Percentiles rank a stretch among this genome's conserved stretches.
These are phyloP conservation scores for Tremella fuciformis DNA, from an alignment of 768 basidiomycete species.

Conservation along the genomic window DNA sequence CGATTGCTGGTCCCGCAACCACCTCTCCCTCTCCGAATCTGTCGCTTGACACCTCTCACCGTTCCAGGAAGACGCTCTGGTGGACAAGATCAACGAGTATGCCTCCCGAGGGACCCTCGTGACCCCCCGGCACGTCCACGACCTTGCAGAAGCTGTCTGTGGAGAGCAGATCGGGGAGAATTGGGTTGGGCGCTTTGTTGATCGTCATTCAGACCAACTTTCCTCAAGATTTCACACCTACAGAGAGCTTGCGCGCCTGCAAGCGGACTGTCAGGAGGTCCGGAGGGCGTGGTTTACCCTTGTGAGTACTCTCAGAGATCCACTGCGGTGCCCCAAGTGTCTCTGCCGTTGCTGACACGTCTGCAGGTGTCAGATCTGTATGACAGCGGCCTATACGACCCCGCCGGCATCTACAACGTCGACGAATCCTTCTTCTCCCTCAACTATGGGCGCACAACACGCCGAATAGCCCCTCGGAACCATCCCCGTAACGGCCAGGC, in stretches of 20 bases:
- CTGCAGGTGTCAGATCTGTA: constrained; percentile 10
- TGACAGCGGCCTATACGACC: constrained; percentile 4
- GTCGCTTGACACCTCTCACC: constrained; percentile 8
- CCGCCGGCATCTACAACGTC: constrained; percentile 20
- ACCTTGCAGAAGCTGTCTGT: too few relatives aligned
- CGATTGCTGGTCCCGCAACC: too few relatives aligned
- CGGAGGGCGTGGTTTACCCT: constrained; percentile 10
- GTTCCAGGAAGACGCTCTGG: constrained; percentile 12
- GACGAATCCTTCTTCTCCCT: constrained; percentile 18
- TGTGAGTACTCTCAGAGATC: neutral
- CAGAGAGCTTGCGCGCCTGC: constrained; percentile 9
- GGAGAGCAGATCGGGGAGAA: too few relatives aligned
- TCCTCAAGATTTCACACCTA: too few relatives aligned
- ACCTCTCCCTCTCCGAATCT: too few relatives aligned
- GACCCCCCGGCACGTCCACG: too few relatives aligned
- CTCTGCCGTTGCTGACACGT: too few relatives aligned
- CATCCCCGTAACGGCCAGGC: constrained; percentile 4
- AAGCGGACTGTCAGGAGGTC: constrained; percentile 10
- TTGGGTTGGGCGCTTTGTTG: too few relatives aligned
- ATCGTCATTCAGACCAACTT: too few relatives aligned
- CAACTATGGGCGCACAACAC: neutral
- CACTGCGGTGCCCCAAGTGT: too few relatives aligned
- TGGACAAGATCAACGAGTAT: too few relatives aligned
- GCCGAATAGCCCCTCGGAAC: constrained; percentile 6
- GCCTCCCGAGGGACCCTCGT: too few relatives aligned